Evolutionary conservation across 2,329 filamentous ascomycete species (phyloP), one percentile per base, ranked within the genome.

Genomic region (Fusarium tupiense): DNA sequence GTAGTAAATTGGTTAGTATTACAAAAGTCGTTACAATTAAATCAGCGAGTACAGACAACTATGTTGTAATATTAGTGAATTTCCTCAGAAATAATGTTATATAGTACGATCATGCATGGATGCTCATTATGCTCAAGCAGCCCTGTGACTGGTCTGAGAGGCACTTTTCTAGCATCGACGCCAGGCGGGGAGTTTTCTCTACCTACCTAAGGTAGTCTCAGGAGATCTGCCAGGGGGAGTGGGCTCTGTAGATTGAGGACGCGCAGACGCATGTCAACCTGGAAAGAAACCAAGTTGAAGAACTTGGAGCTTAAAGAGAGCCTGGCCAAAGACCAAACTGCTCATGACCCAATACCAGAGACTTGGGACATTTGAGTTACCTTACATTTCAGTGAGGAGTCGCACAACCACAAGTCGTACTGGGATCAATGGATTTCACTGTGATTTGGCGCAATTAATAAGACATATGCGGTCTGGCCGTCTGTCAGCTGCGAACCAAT

Each of bases 171-270:
- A 69, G 44, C 50, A 56, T 47, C 54, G 17, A 56, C 24, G 53
- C 60, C 47, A 67, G 54, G 53, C 64, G 60, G 66, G 47, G 60
- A 54, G 67, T 37, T 63, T 41, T 54, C 37, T 40, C 44, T 61
- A 14, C 31, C 31, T 33, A 33, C 12, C 31, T 33, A 35, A 35
- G 33, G 33, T 35, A 66, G 44, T 16, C 61, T 50, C 61, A 59
- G 60, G 61, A 62, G 69, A 73, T 63, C 57, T 73, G 70, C 67
- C 50, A 72, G 67, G 71, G 63, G 71, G 72, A 72, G 71, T 74
- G 71, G 71, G 46, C 60, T 58, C 64, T 68, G 50, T 59, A 74
- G 60, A 74, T 72, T 73, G 61, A 62, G 67, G 71, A 68, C 71
- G 71, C 71, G 71, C 64, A 58, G 67, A 20, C 40, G 43, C 24